phyloP scores from a whole-genome alignment of 192 early-diverging fungal genomes.

The Geranomyces variabilis region DNA sequence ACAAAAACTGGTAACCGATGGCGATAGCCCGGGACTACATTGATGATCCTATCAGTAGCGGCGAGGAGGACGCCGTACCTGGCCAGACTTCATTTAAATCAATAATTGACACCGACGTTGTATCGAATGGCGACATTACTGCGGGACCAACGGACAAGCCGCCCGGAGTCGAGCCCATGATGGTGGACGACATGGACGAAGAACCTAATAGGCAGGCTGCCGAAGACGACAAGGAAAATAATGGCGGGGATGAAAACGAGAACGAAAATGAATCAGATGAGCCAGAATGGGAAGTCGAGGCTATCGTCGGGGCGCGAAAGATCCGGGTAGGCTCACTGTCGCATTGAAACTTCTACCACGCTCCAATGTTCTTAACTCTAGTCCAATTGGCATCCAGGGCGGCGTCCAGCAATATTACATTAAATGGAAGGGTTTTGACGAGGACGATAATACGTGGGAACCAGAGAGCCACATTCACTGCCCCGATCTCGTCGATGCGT shows the following conservation, averaged over 20 bases:
- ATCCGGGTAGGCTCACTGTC: background rate
- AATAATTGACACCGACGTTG: background rate
- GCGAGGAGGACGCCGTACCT: slow-evolving; percentile 1
- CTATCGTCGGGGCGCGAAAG: background rate
- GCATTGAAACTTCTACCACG: no score
- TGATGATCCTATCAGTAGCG: slow-evolving; percentile 10
- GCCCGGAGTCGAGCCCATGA: background rate
- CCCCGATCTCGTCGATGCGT: background rate
- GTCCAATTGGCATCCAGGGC: background rate
- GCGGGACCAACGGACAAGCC: background rate
- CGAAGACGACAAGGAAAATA: background rate
- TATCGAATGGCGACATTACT: background rate
- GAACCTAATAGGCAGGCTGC: background rate
- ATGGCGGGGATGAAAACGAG: background rate
- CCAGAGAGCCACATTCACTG: background rate
- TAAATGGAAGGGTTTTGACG: slow-evolving; percentile 25
- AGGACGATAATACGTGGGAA: slow-evolving; percentile 22
- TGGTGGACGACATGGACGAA: background rate
- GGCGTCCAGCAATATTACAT: background rate
- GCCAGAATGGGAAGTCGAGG: background rate
- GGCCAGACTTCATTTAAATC: background rate
- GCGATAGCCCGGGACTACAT: background rate
- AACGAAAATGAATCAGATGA: slow-evolving; percentile 2
- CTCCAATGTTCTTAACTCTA: no score
- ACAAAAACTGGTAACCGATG: background rate